Evolutionary conservation across 2,329 filamentous ascomycete species (phyloP).

Genomic region (Pestalotiopsis sp.): DNA sequence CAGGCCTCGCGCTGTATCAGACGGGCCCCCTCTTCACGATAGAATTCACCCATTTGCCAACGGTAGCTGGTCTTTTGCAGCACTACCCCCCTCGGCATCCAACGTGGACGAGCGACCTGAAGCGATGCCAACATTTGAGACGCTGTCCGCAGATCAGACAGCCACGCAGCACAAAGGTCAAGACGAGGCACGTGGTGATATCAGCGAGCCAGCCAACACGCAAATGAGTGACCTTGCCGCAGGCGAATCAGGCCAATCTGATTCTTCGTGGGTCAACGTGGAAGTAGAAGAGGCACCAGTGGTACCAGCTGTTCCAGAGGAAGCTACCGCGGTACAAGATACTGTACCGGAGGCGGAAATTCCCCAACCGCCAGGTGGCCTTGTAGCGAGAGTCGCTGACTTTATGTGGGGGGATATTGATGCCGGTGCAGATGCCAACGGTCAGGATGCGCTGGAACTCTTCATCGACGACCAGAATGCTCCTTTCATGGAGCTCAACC

Average conservation of each 20-base stretch:
- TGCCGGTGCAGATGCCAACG: constrained; percentile 43
- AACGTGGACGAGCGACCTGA: not conserved
- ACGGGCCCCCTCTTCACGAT: constrained; percentile 50
- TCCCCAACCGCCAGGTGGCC: constrained; percentile 33
- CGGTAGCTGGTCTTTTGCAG: constrained; percentile 56
- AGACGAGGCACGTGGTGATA: not conserved
- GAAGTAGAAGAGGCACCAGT: not conserved
- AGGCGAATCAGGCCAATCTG: not conserved
- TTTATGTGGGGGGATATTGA: constrained; percentile 66
- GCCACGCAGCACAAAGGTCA: not conserved
- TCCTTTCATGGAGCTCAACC: constrained; percentile 36
- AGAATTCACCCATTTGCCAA: constrained; percentile 56
- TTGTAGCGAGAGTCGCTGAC: constrained; percentile 51
- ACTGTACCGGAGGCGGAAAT: constrained; percentile 1
- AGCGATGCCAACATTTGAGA: not conserved
- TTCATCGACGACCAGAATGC: constrained; percentile 50
- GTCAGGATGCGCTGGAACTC: constrained; percentile 65
- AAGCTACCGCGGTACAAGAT: constrained; percentile 11
- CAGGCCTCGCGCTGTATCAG: constrained; percentile 58
- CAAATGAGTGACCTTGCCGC: not conserved
- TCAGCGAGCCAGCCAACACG: not conserved
- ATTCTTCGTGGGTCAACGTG: not conserved
- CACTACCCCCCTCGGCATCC: not conserved
- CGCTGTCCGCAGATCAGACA: not conserved
- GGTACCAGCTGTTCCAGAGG: constrained; percentile 6